Evolutionary conservation across 1,284 basidiomycete species (phyloP).

Genomic region (Malassezia pachydermatis): DNA sequence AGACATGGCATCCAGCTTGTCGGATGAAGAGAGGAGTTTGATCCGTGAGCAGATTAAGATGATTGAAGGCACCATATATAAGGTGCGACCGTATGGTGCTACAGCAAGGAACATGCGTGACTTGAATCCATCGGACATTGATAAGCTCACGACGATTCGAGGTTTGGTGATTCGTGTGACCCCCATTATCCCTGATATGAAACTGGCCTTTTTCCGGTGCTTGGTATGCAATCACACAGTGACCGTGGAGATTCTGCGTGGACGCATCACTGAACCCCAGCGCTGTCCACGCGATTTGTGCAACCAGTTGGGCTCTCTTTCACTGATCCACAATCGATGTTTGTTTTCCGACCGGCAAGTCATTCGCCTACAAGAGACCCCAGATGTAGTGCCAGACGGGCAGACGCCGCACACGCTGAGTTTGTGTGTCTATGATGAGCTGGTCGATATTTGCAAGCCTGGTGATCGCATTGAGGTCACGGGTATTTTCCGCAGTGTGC

Average conservation of each 20-base stretch:
- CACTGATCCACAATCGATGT: conserved; percentile 89
- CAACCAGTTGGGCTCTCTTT: conserved; percentile 74
- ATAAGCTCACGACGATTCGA: conserved; percentile 78
- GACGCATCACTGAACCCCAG: conserved; percentile 83
- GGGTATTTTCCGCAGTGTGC: conserved; percentile 87
- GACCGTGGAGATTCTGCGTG: conserved; percentile 87
- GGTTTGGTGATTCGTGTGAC: conserved; percentile 95
- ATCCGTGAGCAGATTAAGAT: conserved; percentile 51
- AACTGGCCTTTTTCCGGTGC: conserved; percentile 92
- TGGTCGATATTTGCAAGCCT: conserved; percentile 87
- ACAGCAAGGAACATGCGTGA: conserved; percentile 52
- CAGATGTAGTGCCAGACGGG: conserved; percentile 92
- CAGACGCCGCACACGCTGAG: conserved; percentile 96
- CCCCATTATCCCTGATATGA: conserved; percentile 97
- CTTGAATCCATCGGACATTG: conserved; percentile 45
- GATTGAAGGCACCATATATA: conserved; percentile 60
- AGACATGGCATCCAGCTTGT: conserved; percentile 60
- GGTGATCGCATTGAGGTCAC: conserved; percentile 84
- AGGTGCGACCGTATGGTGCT: conserved; percentile 79
- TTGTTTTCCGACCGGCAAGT: conserved; percentile 92
- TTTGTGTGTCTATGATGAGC: conserved; percentile 88
- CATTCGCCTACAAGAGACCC: conserved; percentile 88
- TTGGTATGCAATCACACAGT: conserved; percentile 88
- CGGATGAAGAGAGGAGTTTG: conserved; percentile 60
- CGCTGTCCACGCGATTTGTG: conserved; percentile 88